Conservation (phyloP, 2,329 filamentous ascomycete genomes). For the Cyphellophora europaea region DNA sequence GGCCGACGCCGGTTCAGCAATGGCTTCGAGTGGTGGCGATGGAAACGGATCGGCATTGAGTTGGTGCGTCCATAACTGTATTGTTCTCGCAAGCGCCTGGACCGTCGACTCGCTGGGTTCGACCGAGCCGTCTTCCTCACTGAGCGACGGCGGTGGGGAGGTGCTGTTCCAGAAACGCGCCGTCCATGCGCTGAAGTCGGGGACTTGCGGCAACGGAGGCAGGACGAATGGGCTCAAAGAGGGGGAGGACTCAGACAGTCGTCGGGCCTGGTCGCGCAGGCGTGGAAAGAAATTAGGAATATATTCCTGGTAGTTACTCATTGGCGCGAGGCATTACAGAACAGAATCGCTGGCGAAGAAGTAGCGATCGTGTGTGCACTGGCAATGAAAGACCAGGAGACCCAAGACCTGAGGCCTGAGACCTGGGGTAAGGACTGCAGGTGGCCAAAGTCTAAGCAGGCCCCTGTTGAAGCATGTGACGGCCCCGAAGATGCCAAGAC, state of each 20-base stretch:
- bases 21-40: constrained; percentile 17
- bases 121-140: constrained; percentile 9
- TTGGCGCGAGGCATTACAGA: too few species aligned
- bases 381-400: too few species aligned
- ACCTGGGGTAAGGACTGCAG: too few species aligned
- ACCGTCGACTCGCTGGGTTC: constrained; percentile 16
- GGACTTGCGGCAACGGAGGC: constrained; percentile 16
- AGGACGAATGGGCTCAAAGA: constrained; percentile 16
- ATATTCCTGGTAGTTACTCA: constrained; percentile 1
- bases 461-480: too few species aligned
- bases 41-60: constrained; percentile 18
- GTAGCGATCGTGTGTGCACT: too few species aligned
- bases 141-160: constrained; percentile 12
- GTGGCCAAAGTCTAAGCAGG: too few species aligned
- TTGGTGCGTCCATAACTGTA: constrained; percentile 19
- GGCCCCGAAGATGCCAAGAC: too few species aligned
- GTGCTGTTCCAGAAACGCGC: constrained; percentile 15
- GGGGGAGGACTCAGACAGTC: constrained; percentile 24
- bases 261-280: constrained; percentile 25
- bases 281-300: constrained; percentile 1
- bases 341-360: too few species aligned
- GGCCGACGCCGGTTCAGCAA: constrained; percentile 8
- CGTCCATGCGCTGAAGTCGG: constrained; percentile 16
- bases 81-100: constrained; percentile 16
- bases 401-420: too few species aligned